Evolutionary conservation across 2,329 filamentous ascomycete species (phyloP).

Genomic region (Fusarium oxysporum): DNA sequence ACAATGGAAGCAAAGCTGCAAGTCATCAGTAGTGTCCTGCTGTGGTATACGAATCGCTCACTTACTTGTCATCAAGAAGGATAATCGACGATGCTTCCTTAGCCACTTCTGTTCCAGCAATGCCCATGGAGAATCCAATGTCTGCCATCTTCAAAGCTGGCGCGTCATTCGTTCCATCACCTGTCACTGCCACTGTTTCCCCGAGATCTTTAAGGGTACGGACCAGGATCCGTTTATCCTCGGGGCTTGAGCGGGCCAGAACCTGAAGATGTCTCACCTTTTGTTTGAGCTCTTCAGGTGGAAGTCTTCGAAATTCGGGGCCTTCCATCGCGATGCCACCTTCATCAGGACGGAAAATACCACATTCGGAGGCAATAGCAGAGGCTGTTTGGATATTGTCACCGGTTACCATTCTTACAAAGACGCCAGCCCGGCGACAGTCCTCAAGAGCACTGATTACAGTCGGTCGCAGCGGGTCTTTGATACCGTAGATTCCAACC

Average conservation of each 20-base stretch:
- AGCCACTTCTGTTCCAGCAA: conserved; percentile 71
- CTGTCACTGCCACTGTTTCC: conserved; percentile 69
- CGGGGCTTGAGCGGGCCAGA: conserved; percentile 72
- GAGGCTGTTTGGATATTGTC: conserved; percentile 59
- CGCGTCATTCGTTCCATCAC: conserved; percentile 72
- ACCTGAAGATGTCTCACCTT: conserved; percentile 72
- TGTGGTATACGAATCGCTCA: not conserved
- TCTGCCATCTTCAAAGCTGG: conserved; percentile 71
- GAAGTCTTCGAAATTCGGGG: conserved; percentile 66
- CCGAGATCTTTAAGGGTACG: conserved; percentile 71
- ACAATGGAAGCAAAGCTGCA: conserved; percentile 65
- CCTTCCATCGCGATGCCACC: conserved; percentile 75
- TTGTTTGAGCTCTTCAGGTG: conserved; percentile 62
- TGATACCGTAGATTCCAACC: conserved; percentile 70
- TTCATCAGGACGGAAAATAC: conserved; percentile 57
- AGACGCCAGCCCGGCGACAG: conserved; percentile 74
- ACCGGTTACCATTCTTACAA: conserved; percentile 73
- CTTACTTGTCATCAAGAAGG: conserved; percentile 68
- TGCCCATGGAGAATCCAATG: conserved; percentile 74
- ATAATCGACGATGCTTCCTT: conserved; percentile 73
- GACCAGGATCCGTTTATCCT: conserved; percentile 74
- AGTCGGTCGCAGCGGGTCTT: conserved; percentile 72
- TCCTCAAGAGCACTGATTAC: conserved; percentile 72
- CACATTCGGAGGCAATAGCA: conserved; percentile 59
- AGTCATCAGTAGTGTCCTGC: conserved; percentile 9